phyloP scores from a whole-genome alignment of 2,329 filamentous ascomycete genomes.

The Aspergillus carbonarius region DNA sequence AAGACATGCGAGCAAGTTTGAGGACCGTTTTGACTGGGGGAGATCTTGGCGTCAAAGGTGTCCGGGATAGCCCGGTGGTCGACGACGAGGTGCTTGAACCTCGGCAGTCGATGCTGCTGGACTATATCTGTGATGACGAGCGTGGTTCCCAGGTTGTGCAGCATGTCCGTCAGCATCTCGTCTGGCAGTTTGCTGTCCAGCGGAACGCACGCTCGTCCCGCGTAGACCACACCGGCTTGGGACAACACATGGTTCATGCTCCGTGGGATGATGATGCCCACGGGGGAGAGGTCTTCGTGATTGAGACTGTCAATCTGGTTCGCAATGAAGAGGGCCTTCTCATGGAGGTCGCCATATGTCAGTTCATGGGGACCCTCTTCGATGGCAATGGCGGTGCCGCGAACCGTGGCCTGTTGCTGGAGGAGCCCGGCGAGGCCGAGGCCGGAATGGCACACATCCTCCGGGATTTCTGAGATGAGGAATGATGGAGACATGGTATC shows the following conservation, averaged over 20 bases:
- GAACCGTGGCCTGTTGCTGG: not conserved
- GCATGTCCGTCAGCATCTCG: not conserved
- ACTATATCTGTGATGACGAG: conserved; percentile 15
- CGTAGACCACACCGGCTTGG: conserved; percentile 13
- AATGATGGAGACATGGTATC: not conserved
- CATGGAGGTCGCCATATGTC: conserved; percentile 3
- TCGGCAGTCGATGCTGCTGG: conserved; percentile 31
- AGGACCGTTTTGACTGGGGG: not conserved
- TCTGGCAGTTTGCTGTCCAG: conserved; percentile 9
- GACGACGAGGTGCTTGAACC: not conserved
- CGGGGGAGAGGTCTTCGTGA: not conserved
- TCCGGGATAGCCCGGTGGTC: not conserved
- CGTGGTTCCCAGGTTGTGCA: conserved; percentile 4
- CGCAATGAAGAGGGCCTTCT: conserved; percentile 1
- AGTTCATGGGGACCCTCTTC: not conserved
- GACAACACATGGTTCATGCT: conserved; percentile 13
- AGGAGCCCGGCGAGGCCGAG: not conserved
- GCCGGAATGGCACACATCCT: not conserved
- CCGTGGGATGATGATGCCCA: conserved; percentile 11
- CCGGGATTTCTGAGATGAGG: not conserved
- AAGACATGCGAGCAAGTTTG: conserved; percentile 26
- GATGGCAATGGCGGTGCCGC: not conserved
- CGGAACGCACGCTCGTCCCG: conserved; percentile 14
- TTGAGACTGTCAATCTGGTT: not conserved
- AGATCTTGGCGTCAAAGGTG: not conserved